Evolutionary conservation across 139 green algal species (phyloP), one percentile per base, ranked within the genome.

Genomic region (Chlorella vulgaris): DNA sequence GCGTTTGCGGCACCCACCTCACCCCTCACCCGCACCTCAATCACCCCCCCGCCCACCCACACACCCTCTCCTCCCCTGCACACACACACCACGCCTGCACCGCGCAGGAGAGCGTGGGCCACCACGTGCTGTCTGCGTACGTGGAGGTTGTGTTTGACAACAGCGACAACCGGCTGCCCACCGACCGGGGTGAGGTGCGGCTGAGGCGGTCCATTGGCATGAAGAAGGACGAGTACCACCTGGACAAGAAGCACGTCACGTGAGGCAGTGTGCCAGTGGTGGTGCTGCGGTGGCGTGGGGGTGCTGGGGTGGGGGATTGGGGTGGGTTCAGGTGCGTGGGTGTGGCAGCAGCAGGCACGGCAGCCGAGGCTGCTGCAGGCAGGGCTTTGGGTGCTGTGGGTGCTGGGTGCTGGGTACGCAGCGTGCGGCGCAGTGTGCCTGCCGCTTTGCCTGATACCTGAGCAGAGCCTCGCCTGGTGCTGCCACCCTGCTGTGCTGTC

Each of bases 121-220:
- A 97, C 66, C 88, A 91, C 24, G 93, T 97, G 28, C 82, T 94
- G 31, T 93, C 80, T 29, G 97, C 96, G 4, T 98, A 94, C 82
- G 97, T 99, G 50, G 97, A 99, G 89, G 88, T 99, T 43, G 93
- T 99, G 0, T 98, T 99, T 83, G 96, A 99, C 89, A 99, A 99
- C 92, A 88, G 81, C 6, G 97, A 99, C 76, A 89, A 90, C 42
- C 88, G 97, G 22, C 90, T 99, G 28, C 97, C 96, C 58, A 94
- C 98, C 50, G 63, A 93, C 58, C 74, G 79, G 13, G 88, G 94
- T 10, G 95, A 99, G 82, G 92, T 99, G 24, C 89, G 96, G 3
- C 83, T 99, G 74, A 84, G 96, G 24, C 86, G 97, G 31, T 97
- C 89, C 26, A 98, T 99, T 31, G 91, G 87, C 6, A 67, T 93